Base-by-base conservation (phyloP, 257 asterid species). In the Solanum medicagineum region DNA sequence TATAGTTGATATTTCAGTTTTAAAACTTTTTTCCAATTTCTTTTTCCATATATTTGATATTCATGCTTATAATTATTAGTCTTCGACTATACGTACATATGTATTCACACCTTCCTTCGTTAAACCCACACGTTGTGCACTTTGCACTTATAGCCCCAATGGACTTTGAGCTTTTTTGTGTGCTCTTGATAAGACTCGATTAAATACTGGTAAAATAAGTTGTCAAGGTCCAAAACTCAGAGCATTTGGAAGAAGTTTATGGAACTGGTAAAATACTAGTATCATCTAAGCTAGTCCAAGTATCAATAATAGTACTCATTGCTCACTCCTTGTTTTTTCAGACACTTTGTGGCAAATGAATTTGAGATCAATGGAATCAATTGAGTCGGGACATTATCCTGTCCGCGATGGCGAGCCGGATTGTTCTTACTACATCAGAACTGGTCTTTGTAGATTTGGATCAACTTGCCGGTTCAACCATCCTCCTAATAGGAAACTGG, bases 381-480 rank as follows among this genome's bases (percentile, higher is more conserved):
- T 89, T 90, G 97, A 95, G 81, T 89, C 91, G n/a, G 93, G 91
- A 85, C 90, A 89, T 85, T 94, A 91, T 88, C 99, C 98, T 14
- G 93, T 94, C 81, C 97, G 95, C 87, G 98, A 95, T 86, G 97
- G 94, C 70, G 98, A 93, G 92, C 92, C 93, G 19, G 95, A 95
- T 89, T 95, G 97, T 90, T 91, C 98, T 26, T 92, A 94, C 91
- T 94, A 94, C 87, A 93, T 94, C 88, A 93, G 94, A 85, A 95
- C 99, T 82, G 98, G 98, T 73, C 92, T 92, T 24, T 95, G 99
- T 91, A 91, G 98, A 90, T 95, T 92, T 89, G 98, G 99, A 85
- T 88, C 93, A 62, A 89, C 97, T 51, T 95, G 99, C 90, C 92
- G 97, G 74, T 95, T 95, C 85, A 95, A 94, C 86, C 99, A 95